These are phyloP conservation scores for Oryza coarctata DNA, from an alignment of 176 grass and related monocot species.

Conservation along the genomic window DNA sequence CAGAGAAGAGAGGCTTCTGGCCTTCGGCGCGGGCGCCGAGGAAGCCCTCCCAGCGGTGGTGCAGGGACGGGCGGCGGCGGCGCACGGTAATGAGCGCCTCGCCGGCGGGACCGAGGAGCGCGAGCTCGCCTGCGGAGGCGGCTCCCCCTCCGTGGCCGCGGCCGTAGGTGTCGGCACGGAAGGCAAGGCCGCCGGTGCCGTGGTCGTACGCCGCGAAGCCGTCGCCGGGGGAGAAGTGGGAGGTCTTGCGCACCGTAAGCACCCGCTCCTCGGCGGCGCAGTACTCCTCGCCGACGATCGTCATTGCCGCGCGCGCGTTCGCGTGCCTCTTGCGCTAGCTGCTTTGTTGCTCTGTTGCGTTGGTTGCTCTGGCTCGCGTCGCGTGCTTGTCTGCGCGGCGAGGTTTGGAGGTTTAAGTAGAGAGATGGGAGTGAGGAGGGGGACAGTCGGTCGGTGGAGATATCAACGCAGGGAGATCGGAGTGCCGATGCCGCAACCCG, in stretches of 20 bases:
- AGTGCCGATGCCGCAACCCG: conserved; percentile 11
- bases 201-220: conserved; percentile 91
- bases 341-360: background rate
- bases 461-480: conserved; percentile 11
- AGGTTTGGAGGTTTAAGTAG: conserved; percentile 13
- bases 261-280: conserved; percentile 66
- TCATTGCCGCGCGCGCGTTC: background rate
- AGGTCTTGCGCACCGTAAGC: conserved; percentile 93
- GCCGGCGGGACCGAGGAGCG: conserved; percentile 70
- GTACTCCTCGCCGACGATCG: conserved; percentile 67
- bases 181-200: conserved; percentile 69
- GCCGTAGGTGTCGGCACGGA: conserved; percentile 80
- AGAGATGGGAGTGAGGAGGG: conserved; percentile 14
- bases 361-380: background rate
- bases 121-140: conserved; percentile 56
- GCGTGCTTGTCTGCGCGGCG: background rate
- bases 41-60: conserved; percentile 95
- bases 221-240: conserved; percentile 74
- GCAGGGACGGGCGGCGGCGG: conserved; percentile 76
- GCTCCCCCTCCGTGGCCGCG: conserved; percentile 44
- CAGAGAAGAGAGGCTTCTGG: conserved; percentile 74
- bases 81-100: conserved; percentile 74
- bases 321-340: background rate
- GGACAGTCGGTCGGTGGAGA: conserved; percentile 20
- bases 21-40: conserved; percentile 63